Base-by-base conservation (phyloP, 257 asterid genomes). In the Solanum acaule region DNA sequence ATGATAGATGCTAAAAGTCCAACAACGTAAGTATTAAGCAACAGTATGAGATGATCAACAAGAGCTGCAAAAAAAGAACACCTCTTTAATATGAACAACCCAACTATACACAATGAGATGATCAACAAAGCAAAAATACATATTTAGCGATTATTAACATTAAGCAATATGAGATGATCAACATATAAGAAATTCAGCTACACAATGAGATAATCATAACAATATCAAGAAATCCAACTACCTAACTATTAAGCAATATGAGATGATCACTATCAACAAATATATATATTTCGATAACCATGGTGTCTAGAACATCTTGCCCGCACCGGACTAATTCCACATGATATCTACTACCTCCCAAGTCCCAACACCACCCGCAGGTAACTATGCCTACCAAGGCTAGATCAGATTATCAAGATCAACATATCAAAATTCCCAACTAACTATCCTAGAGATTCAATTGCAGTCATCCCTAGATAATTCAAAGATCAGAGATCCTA, bases 221-320 rank as follows among this genome's bases (percentile, higher is more conserved):
- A 33, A 71, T 16, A 15, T 33, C 42, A 33, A 0, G n/a, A 18
- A 18, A 29, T 31, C n/a, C 77, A 31, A 34, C 27, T 9, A 1
- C 14, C 23, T 18, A 73, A 35, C 18, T 22, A 73, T 73, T 73
- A 35, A 35, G 27, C 31, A 35, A 73, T 22, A 73, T 35, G 49
- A 73, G 5, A 73, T 73, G 82, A 20, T 35, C 49, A 73, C 10
- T 18, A 73, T 73, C 29, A 73, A 34, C 27, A 31, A 23, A 10
- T 23, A 63, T 23, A 18, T n/a, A 56, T 63, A 23, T 8, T 59
- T 63, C 13, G 29, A 10, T 63, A 63, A n/a, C 31, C 14, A 4
- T 10, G 15, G 0, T 63, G 1, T 23, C 7, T 4, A 5, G 6
- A 23, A 10, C 29, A 63, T n/a, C 29, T 10, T 23, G 0, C 7